Conservation (phyloP, 441 rosid genomes). For the Erodium moschatum region DNA sequence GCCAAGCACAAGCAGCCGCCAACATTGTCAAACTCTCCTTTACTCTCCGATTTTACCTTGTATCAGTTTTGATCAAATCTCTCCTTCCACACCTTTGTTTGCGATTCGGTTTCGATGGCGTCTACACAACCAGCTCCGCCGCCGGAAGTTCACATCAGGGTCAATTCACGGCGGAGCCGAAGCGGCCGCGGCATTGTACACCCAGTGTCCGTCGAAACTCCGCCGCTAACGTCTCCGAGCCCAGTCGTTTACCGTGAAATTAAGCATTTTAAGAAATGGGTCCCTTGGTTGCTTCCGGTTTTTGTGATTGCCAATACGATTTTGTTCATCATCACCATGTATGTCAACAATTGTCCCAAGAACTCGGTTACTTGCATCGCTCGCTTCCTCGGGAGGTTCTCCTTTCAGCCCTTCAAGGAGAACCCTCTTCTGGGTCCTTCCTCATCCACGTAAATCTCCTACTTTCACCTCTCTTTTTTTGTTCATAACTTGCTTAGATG, state of each 20-base stretch:
- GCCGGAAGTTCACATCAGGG: constrained; percentile 25
- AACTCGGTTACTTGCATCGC: constrained; percentile 54
- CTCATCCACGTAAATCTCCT: constrained; percentile 53
- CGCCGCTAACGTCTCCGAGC: constrained; percentile 5
- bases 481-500: no score
- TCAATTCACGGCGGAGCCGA: constrained; percentile 29
- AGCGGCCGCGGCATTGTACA: constrained; percentile 27
- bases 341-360: constrained; percentile 72
- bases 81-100: no score
- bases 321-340: constrained; percentile 60
- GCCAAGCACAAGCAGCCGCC: no score
- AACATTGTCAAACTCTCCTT: no score
- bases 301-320: constrained; percentile 57
- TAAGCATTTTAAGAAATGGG: constrained; percentile 59
- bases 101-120: neutral
- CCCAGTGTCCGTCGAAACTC: constrained; percentile 34
- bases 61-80: no score
- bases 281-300: constrained; percentile 72
- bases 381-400: constrained; percentile 57
- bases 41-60: no score
- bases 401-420: constrained; percentile 74
- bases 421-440: constrained; percentile 96
- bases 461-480: neutral
- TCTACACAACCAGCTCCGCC: neutral
- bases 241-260: constrained; percentile 30